These are phyloP conservation scores for Aspergillus udagawae DNA, from an alignment of 2,329 filamentous ascomycete species.

Conservation along the genomic window DNA sequence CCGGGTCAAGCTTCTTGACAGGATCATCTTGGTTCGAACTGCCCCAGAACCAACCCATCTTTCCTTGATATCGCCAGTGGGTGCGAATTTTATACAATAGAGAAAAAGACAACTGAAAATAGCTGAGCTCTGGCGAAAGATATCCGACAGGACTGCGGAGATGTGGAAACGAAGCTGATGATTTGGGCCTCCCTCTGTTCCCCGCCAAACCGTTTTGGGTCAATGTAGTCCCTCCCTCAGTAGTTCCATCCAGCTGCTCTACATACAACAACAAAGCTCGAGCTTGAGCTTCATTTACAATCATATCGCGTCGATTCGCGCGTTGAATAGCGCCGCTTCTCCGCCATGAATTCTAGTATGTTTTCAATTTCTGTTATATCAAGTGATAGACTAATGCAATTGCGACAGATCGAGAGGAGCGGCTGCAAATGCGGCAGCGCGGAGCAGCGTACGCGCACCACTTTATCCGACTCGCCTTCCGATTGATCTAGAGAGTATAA, in stretches of 20 bases:
- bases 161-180: constrained; percentile 10
- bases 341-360: constrained; percentile 39
- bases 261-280: not conserved
- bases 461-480: constrained; percentile 20
- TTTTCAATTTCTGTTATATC: not conserved
- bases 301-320: constrained; percentile 28
- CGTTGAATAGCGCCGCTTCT: constrained; percentile 23
- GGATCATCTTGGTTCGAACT: constrained; percentile 56
- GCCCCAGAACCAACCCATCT: constrained; percentile 64
- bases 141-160: constrained; percentile 1
- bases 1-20: constrained; percentile 72
- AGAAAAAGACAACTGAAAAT: not conserved
- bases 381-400: constrained; percentile 7
- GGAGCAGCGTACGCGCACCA: constrained; percentile 50
- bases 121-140: not conserved
- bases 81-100: not conserved
- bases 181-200: constrained; percentile 2
- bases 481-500: constrained; percentile 6
- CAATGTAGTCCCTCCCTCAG: constrained; percentile 5
- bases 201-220: constrained; percentile 21
- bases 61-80: constrained; percentile 23
- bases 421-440: constrained; percentile 54
- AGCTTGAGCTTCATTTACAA: not conserved
- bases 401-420: constrained; percentile 48
- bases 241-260: constrained; percentile 3